phyloP scores from a whole-genome alignment of 345 rosid species.

The Euphorbia lathyris region DNA sequence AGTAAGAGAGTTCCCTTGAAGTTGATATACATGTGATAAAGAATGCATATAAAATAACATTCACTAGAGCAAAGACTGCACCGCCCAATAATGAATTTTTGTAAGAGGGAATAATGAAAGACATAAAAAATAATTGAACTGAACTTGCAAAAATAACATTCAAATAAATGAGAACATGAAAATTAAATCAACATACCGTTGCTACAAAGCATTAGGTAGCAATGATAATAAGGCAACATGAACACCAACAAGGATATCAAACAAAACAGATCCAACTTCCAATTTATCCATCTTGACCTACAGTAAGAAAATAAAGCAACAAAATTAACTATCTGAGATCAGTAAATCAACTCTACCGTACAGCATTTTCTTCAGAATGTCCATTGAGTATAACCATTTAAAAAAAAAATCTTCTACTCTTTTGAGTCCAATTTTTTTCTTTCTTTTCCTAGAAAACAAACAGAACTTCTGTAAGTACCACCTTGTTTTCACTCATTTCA shows the following conservation, averaged over 20 bases:
- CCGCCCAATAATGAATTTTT: not conserved
- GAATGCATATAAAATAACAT: not conserved
- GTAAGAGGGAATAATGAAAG: not conserved
- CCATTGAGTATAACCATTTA: not conserved
- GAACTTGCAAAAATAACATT: not conserved
- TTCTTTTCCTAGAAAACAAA: not conserved
- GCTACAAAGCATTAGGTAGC: conserved; percentile 93
- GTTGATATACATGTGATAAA: not conserved
- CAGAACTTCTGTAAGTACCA: too few relatives aligned
- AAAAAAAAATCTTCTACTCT: not conserved
- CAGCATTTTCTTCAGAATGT: not conserved
- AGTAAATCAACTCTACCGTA: not conserved
- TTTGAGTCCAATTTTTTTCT: not conserved
- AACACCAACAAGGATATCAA: conserved; percentile 85
- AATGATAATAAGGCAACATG: conserved; percentile 94
- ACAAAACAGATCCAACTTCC: conserved; percentile 95
- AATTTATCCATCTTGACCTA: conserved; percentile 92
- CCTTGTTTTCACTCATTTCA: not conserved
- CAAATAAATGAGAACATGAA: conserved; percentile 4
- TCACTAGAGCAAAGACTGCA: not conserved
- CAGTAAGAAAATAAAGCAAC: conserved; percentile 10
- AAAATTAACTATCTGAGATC: not conserved
- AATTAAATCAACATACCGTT: conserved; percentile 47
- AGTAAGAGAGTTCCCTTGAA: not conserved
- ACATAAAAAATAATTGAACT: not conserved